Conservation (phyloP, 148 eudicot species). For the Rhododendron williamsianum region DNA sequence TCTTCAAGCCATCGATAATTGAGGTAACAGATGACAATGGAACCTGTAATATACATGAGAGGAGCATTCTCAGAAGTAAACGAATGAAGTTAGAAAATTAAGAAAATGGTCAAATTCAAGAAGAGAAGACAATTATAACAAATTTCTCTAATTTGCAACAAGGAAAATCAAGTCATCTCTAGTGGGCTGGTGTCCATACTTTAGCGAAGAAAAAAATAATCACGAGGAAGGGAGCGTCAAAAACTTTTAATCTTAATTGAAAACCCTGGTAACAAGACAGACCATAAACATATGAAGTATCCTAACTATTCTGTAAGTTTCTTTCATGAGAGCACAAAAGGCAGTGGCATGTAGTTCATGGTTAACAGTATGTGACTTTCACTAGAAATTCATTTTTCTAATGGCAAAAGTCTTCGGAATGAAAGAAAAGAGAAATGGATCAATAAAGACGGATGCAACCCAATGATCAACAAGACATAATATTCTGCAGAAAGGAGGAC, state of each 20-base stretch:
- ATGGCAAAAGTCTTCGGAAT: background rate
- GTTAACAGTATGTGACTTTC: background rate
- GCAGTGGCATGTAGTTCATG: background rate
- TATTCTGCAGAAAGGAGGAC: background rate
- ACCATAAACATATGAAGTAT: background rate
- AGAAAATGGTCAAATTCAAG: background rate
- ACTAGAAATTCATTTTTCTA: background rate
- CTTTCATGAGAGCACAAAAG: background rate
- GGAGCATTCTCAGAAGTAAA: background rate
- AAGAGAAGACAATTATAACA: background rate
- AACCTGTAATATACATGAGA: constrained; percentile 31
- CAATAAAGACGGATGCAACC: background rate
- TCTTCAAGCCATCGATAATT: constrained; percentile 86
- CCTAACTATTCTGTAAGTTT: background rate
- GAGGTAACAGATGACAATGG: constrained; percentile 73
- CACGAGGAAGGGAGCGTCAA: background rate
- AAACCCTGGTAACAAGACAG: background rate
- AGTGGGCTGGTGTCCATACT: background rate
- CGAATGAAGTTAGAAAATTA: background rate
- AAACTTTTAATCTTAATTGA: background rate
- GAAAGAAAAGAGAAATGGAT: background rate
- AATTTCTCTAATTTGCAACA: background rate
- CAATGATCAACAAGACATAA: background rate
- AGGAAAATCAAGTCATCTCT: background rate
- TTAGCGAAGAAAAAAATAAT: background rate